Base-by-base conservation (phyloP, 2,329 filamentous ascomycete species). In the Zasmidium cellare region DNA sequence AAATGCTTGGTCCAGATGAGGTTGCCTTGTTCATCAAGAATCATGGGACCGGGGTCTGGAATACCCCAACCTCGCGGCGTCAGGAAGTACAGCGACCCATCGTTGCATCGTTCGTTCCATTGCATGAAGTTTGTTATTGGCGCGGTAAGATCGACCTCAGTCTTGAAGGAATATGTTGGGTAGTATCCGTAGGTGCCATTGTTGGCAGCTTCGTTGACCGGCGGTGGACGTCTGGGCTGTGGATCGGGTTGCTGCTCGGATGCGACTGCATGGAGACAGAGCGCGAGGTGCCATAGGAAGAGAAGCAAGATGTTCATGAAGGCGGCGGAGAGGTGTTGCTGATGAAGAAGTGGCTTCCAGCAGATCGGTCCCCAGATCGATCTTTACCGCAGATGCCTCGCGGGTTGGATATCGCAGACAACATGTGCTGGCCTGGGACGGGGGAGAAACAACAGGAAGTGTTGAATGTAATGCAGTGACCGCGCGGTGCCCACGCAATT, bases 51-150 rank as follows among this genome's bases (percentile, higher is more conserved):
- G 9, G 71, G 69, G 19, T 65, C 63, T 3, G 57, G 46, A 16
- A 73, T 62, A 12, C 65, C 65, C 57, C 63, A 69, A 6, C 71
- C 71, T 55, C 69, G 58, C 12, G 71, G 71, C 1, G 71, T 71
- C 44, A 74, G 59, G 58, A 74, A 72, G 51, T 64, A 63, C n/a
- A 63, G 48, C 22, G 61, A 38, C 9, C 67, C 65, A 58, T 71
- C 64, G 49, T 69, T 65, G 56, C 68, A 71, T 48, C 63, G 56
- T 11, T 58, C 52, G 41, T 58, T 52, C 66, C 68, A 71, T 46
- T 66, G 60, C 9, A 69, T 52, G 56, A 65, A 71, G 57, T 70
- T 71, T 35, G 60, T 61, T 35, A 61, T 57, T 22, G 69, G 69
- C 2, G 63, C 58, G n/a, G 60, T 68, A 11, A 69, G 46, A 7